Base-by-base conservation (phyloP, 306 rosid species). In the Nissolia schottii region DNA sequence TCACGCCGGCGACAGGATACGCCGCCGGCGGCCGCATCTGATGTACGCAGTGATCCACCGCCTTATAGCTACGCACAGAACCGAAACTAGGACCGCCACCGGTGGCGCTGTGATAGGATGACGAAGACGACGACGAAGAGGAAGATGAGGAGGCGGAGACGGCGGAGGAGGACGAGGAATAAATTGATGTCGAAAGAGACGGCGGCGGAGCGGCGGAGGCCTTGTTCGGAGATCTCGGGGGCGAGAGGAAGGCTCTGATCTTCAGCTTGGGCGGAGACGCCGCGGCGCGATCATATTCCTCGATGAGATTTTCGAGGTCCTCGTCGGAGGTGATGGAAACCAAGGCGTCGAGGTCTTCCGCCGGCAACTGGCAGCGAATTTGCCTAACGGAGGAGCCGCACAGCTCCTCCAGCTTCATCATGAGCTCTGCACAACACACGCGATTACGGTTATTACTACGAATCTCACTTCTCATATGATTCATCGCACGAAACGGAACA, bases 291-390 rank as follows among this genome's bases (percentile, higher is more conserved):
- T 89, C 95, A 70, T 89, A 94, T 72, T 94, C 99, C 76, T 94
- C 99, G 24, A 91, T 71, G 41, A 94, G 89, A 76, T 91, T 94
- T 20, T 74, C 84, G 32, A 94, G 95, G 64, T 94, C 99, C 78
- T 94, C 99, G 29, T 89, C 93, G 67, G 87, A 85, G 48, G 93
- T 94, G 48, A 94, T 80, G 77, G 99, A 89, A 4, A 94, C 94
- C 49, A 94, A 60, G 70, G 97, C 92, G 80, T 94, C 99, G 29
- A 94, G 91, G 74, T 94, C 99, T 73, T 94, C 99, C 7, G 85
- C 53, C 0, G 99, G 99, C 41, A 91, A 76, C 20, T 94, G 97
- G 71, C 99, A 94, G 14, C 99, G 99, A 62, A 94, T 79, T 24
- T 80, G 86, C 78, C 84, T 92, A 6, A 89, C 80, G 13, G 80